Evolutionary conservation across 169 alveolate genomes (phyloP).

Genomic region (Toxoplasma gondii): DNA sequence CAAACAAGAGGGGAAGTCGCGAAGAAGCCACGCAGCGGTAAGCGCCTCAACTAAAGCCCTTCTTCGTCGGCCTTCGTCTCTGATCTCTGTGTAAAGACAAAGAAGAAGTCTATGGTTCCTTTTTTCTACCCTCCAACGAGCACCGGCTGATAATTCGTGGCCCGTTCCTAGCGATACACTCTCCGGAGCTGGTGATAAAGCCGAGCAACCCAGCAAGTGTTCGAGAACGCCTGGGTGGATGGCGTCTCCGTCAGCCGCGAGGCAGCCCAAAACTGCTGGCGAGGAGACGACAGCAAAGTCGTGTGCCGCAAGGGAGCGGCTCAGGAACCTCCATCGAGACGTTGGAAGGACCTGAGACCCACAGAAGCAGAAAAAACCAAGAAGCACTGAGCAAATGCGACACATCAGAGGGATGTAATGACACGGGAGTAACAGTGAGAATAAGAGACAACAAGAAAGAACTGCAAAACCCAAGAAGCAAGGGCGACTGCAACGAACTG

Average conservation of each 20-base stretch:
- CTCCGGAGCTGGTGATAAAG: neutral
- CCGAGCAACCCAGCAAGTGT: neutral
- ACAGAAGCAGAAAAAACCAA: neutral
- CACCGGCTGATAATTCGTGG: neutral
- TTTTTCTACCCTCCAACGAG: neutral
- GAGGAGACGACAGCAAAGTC: neutral
- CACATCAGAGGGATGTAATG: neutral
- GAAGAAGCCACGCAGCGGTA: constrained; percentile 38
- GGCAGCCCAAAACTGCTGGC: neutral
- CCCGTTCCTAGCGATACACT: neutral
- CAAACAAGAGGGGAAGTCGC: neutral
- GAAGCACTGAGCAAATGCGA: neutral
- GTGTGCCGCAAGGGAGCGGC: neutral
- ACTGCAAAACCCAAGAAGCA: too few species aligned
- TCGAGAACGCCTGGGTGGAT: constrained; percentile 12
- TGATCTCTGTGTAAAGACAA: neutral
- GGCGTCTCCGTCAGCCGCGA: neutral
- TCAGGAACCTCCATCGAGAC: neutral
- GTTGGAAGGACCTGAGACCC: neutral
- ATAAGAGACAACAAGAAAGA: too few species aligned
- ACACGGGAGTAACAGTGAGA: too few species aligned
- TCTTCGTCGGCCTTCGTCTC: constrained; percentile 19
- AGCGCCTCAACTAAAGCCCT: neutral
- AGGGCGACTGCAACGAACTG: too few species aligned
- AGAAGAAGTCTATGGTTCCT: neutral